phyloP scores from a whole-genome alignment of 2,329 filamentous ascomycete species.

The Tolypocladium amazonense region DNA sequence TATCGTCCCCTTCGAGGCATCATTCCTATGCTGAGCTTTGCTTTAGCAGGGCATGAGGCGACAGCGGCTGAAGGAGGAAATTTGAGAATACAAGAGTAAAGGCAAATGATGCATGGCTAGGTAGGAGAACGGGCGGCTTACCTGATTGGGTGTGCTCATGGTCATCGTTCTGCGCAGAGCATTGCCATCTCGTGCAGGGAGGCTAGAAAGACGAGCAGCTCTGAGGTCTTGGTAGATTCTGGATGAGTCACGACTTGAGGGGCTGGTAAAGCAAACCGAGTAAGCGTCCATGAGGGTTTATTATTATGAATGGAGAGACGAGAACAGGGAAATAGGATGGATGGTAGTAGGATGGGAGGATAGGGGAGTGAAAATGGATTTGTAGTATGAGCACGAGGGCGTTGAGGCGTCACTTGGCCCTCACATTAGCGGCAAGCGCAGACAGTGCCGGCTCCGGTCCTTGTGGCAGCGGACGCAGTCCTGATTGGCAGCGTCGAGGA shows the following conservation, averaged over 20 bases:
- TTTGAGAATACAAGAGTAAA: neutral
- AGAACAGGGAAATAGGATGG: neutral
- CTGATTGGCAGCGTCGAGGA: neutral
- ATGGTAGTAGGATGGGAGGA: neutral
- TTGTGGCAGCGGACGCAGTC: neutral
- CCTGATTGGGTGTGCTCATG: conserved; percentile 25
- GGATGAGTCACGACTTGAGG: conserved; percentile 30
- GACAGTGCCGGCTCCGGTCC: neutral
- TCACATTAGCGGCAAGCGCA: neutral
- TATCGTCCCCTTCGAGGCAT: conserved; percentile 20
- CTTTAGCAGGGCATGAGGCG: conserved; percentile 10
- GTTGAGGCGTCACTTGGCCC: neutral
- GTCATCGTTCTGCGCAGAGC: conserved; percentile 15
- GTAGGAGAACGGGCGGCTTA: conserved; percentile 8
- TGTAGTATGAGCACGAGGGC: neutral
- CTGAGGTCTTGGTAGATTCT: conserved; percentile 40
- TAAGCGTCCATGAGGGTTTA: conserved; percentile 37
- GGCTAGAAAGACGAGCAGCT: conserved; percentile 25
- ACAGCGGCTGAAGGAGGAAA: neutral
- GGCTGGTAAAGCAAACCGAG: conserved; percentile 36
- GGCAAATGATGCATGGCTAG: neutral
- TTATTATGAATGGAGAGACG: neutral
- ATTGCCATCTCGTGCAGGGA: conserved; percentile 20
- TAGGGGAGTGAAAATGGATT: neutral
- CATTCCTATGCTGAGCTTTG: conserved; percentile 8